Evolutionary conservation across 345 rosid species (phyloP), one percentile per base, ranked within the genome.

Genomic region (Aquilaria sinensis): DNA sequence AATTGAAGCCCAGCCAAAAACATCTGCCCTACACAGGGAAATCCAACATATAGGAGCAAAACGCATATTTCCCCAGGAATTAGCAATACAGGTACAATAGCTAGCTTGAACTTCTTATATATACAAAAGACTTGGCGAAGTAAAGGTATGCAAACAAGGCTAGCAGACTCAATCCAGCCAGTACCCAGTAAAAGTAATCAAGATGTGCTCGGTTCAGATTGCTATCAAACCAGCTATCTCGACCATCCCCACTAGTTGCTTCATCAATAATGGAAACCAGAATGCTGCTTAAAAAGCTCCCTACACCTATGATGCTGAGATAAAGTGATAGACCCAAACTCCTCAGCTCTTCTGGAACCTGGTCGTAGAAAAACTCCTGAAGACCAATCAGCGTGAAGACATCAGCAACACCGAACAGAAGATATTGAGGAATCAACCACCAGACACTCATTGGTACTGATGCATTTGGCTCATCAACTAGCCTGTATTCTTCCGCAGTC

Each of bases 301-400:
- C 87, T 9, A 83, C 80, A 10, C 92, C 92, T 5, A 86, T 74
- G 47, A 83, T 71, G 62, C 89, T 86, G 3, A 86, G 75, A 68
- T 81, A 79, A 33, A 86, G 80, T 12, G 92, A 72, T 15, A 86
- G 77, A 11, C 92, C 92, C 12, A 86, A 67, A 57, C 89, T 86
- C 53, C 78, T 81, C 49, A 84, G 56, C 54, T 81, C 85, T 11
- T 58, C 67, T 0, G 89, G 83, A 60, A 83, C 82, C 57, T 86
- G 92, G 67, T 80, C 83, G 34, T 83, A 86, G 76, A 86, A 83
- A 63, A 86, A 83, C 66, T 83, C 92, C 63, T 83, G 92, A 33
- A 86, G 73, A 60, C 92, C 92, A 70, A 86, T 88, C 64, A 79
- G 67, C 11, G 89, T 64, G 60, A 86, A 83, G 32, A 71, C 88